These are phyloP conservation scores for Chromosphaera perkinsii DNA, from an alignment of 208 protist genomes.

Conservation along the genomic window DNA sequence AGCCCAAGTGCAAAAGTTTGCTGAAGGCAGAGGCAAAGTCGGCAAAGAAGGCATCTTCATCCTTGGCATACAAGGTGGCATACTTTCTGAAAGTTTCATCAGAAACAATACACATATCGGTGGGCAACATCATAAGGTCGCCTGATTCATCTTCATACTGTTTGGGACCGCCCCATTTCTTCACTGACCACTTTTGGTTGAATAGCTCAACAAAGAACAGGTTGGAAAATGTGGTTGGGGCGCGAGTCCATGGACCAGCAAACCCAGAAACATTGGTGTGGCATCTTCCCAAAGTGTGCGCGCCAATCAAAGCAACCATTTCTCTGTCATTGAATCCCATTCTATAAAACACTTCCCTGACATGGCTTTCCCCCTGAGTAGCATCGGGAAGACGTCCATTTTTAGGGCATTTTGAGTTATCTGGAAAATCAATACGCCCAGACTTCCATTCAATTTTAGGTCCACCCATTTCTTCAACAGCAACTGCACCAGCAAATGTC, in stretches of 20 bases:
- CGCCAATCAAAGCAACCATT: conserved; percentile 81
- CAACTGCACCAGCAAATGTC: conserved; percentile 73
- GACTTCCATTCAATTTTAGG: conserved; percentile 71
- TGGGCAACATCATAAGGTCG: conserved; percentile 82
- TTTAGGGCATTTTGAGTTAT: conserved; percentile 51
- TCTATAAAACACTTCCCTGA: conserved; percentile 73
- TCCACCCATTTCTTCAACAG: conserved; percentile 81
- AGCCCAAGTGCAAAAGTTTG: conserved; percentile 24
- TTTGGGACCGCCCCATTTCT: conserved; percentile 52
- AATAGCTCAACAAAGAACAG: conserved; percentile 75
- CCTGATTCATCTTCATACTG: conserved; percentile 72
- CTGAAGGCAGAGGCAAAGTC: conserved; percentile 68
- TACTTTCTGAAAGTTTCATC: conserved; percentile 71
- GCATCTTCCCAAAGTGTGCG: conserved; percentile 79
- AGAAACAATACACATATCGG: conserved; percentile 64
- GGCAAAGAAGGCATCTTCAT: conserved; percentile 74
- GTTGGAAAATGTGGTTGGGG: conserved; percentile 79
- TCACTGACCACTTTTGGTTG: conserved; percentile 62
- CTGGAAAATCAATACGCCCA: conserved; percentile 66
- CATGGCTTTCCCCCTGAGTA: conserved; percentile 11
- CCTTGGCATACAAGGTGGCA: conserved; percentile 75
- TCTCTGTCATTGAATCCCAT: conserved; percentile 83
- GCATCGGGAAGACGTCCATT: conserved; percentile 78
- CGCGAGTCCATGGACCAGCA: conserved; percentile 77
- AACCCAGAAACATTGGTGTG: conserved; percentile 72